phyloP scores from a whole-genome alignment of 768 basidiomycete species.

The Tylopilus plumbeoviolaceoides region DNA sequence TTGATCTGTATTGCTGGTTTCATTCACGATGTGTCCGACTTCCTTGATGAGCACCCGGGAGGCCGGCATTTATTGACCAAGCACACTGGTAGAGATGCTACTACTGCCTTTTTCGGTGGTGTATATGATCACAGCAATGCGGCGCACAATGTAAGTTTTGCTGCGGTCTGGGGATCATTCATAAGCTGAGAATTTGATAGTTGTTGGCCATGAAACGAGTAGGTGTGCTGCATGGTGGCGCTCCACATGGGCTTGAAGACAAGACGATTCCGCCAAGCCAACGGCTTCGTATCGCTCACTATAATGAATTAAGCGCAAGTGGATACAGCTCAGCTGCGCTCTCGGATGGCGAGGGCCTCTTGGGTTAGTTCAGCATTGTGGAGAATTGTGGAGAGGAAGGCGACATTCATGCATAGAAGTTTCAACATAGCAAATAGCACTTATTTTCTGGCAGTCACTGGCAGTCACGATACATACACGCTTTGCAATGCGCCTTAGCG shows the following conservation, averaged over 20 bases:
- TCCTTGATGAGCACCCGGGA: constrained; percentile 90
- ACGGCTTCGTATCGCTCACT: constrained; percentile 63
- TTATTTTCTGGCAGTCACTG: too few relatives aligned
- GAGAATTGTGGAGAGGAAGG: background rate
- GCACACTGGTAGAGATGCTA: constrained; percentile 87
- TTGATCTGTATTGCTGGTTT: constrained; percentile 86
- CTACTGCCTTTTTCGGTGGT: constrained; percentile 91
- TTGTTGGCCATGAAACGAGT: constrained; percentile 51
- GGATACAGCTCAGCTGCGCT: constrained; percentile 54
- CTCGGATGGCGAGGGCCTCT: constrained; percentile 54
- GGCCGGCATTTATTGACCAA: constrained; percentile 81
- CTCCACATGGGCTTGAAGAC: constrained; percentile 54
- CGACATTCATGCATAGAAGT: background rate
- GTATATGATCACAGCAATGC: constrained; percentile 88
- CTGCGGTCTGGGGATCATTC: background rate
- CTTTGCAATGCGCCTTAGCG: constrained; percentile 1
- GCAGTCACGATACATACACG: constrained; percentile 14
- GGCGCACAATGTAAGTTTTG: constrained; percentile 65
- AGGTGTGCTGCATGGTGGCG: constrained; percentile 49
- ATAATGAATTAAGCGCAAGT: constrained; percentile 47
- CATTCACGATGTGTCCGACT: constrained; percentile 84
- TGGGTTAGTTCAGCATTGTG: constrained; percentile 27
- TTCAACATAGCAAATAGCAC: constrained; percentile 4
- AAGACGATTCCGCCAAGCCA: constrained; percentile 70
- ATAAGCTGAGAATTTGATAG: constrained; percentile 9